Base-by-base conservation (phyloP, 257 asterid species). In the Plectranthus barbatus region DNA sequence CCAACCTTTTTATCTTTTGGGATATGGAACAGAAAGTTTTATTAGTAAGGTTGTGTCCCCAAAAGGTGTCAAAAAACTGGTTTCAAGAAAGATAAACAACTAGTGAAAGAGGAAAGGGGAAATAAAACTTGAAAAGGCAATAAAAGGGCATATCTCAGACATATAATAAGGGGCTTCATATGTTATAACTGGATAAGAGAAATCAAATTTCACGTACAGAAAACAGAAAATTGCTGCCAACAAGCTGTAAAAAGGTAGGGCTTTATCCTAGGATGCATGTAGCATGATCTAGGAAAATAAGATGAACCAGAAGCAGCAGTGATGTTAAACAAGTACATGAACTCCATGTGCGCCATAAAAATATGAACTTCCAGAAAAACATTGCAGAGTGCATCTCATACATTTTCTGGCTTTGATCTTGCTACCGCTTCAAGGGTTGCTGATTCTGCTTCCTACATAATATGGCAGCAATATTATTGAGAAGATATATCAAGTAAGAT, bases 341-440 rank as follows among this genome's bases (percentile, higher is more conserved):
- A 39, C 9, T 50, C 29, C 59, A 65, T 50, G 29, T 8, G 26
- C 29, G 34, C 55, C 44, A 64, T 26, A 45, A 55, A 58, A 29
- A 1, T 5, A 19, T 18, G 20, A 66, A 51, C 59, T 54, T 41
- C 67, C 56, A 45, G 7, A n/a, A n/a, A 13, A 29, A 71, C 72
- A 39, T 36, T 40, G 66, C 26, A 70, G 59, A 49, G 54, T 26
- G 45, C 19, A 53, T 21, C 50, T 15, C 95, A 63, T 89, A 92
- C 99, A 75, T 77, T 86, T 84, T 96, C 99, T 44, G 73, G 79
- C 85, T 82, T 89, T 59, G 96, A 85, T 80, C 88, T 76, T 59
- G 99, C 83, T 69, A 87, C 48, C 68, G 99, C 99, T 81, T 92
- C 99, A 48, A 92, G 95, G 60, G 96, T 92, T 37, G 97, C 97